Conservation (phyloP, 2,329 filamentous ascomycete species). For the Rhinocladiella mackenziei region DNA sequence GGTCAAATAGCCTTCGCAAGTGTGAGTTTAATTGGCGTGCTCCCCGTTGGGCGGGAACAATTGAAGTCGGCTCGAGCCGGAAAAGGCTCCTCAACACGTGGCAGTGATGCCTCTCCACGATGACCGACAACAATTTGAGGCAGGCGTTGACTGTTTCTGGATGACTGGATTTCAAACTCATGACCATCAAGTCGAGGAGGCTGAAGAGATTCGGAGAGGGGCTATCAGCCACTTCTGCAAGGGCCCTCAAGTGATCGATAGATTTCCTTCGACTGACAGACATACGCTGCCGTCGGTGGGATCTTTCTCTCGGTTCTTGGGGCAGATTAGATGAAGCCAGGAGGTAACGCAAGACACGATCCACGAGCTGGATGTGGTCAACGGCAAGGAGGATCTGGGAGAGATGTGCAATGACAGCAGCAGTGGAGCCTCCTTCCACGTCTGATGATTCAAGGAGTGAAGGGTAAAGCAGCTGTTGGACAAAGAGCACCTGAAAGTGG, state of each 20-base stretch:
- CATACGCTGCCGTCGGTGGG: slow-evolving; percentile 34
- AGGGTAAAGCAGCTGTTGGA: slow-evolving; percentile 93
- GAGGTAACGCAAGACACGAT: slow-evolving; percentile 88
- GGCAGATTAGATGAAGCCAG: slow-evolving; percentile 62
- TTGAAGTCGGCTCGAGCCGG: slow-evolving; percentile 38
- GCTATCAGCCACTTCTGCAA: slow-evolving; percentile 69
- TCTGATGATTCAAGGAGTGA: slow-evolving; percentile 95
- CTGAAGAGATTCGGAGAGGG: slow-evolving; percentile 88
- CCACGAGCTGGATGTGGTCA: slow-evolving; percentile 89
- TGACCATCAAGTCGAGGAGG: slow-evolving; percentile 81
- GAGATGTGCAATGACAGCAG: slow-evolving; percentile 91
- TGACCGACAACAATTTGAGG: slow-evolving; percentile 77
- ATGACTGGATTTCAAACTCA: slow-evolving; percentile 78
- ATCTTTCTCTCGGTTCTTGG: slow-evolving; percentile 35
- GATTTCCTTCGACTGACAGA: slow-evolving; percentile 73
- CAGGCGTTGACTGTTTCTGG: slow-evolving; percentile 87
- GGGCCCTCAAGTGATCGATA: slow-evolving; percentile 76
- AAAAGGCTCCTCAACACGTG: slow-evolving; percentile 78
- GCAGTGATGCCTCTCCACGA: slow-evolving; percentile 80
- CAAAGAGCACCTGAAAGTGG: slow-evolving; percentile 93
- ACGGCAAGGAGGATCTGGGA: slow-evolving; percentile 85
- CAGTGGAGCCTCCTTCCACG: slow-evolving; percentile 91
- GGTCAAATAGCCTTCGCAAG: slow-evolving; percentile 37
- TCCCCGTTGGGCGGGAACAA: slow-evolving; percentile 55
- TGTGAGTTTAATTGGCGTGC: slow-evolving; percentile 40